Percentiles rank a stretch among this genome's conserved stretches.
Conservation (phyloP, 2,329 filamentous ascomycete genomes). For the Penicillium capsulatum region DNA sequence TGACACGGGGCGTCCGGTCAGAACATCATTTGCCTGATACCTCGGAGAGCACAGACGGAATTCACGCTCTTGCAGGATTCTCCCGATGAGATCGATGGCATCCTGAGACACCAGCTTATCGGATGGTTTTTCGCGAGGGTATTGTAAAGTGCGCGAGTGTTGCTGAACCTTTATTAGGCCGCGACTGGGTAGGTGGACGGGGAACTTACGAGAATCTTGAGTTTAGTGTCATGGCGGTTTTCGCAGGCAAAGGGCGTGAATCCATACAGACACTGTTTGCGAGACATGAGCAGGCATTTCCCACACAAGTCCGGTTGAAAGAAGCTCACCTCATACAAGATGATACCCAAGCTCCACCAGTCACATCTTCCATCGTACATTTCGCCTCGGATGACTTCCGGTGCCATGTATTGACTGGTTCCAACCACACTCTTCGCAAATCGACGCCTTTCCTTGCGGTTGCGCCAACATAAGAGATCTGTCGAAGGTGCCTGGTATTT, state of each 20-base stretch:
- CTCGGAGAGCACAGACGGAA: slow-evolving; percentile 69
- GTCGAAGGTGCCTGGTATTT: slow-evolving; percentile 36
- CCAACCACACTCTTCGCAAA: slow-evolving; percentile 84
- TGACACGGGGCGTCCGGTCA: slow-evolving; percentile 29
- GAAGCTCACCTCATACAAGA: slow-evolving; percentile 68
- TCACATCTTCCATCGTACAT: slow-evolving; percentile 90
- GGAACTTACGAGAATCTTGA: slow-evolving; percentile 68
- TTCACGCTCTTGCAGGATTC: slow-evolving; percentile 69
- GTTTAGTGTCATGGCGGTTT: slow-evolving; percentile 76
- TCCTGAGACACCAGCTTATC: slow-evolving; percentile 60
- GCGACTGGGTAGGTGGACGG: not conserved
- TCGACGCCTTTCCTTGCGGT: slow-evolving; percentile 63
- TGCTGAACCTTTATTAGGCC: slow-evolving; percentile 49
- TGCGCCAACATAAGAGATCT: slow-evolving; percentile 64
- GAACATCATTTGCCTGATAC: slow-evolving; percentile 64
- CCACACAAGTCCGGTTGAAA: not conserved
- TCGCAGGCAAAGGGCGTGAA: slow-evolving; percentile 85
- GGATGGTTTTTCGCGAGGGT: slow-evolving; percentile 57
- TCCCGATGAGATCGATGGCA: slow-evolving; percentile 72
- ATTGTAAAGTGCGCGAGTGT: slow-evolving; percentile 65
- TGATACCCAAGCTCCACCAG: slow-evolving; percentile 95
- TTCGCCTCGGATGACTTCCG: slow-evolving; percentile 79
- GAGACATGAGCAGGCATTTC: not conserved
- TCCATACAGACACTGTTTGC: slow-evolving; percentile 76
- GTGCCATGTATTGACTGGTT: slow-evolving; percentile 97